These are phyloP conservation scores for Carallia pectinifolia DNA, from an alignment of 345 rosid genomes.

Conservation along the genomic window DNA sequence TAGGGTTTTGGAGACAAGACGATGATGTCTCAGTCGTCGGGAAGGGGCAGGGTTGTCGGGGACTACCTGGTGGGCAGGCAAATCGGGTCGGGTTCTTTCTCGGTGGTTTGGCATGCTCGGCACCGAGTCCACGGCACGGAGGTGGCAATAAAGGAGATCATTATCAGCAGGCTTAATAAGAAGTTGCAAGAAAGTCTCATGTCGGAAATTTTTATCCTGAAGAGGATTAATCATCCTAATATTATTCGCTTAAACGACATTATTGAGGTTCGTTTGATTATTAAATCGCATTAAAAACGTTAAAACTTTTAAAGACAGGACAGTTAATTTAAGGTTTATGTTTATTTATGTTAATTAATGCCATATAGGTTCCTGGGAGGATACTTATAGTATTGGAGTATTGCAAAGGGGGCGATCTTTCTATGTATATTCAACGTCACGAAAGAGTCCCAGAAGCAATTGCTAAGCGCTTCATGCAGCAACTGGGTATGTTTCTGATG, in stretches of 20 bases:
- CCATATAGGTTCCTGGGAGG: conserved; percentile 70
- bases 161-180: conserved; percentile 54
- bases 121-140: conserved; percentile 86
- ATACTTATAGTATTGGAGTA: conserved; percentile 83
- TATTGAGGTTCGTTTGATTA: conserved; percentile 58
- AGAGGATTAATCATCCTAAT: conserved; percentile 77
- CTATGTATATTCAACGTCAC: conserved; percentile 68
- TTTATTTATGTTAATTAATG: background rate
- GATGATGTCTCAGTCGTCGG: conserved; percentile 65
- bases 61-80: conserved; percentile 73
- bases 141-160: conserved; percentile 97
- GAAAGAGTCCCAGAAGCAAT: conserved; percentile 73
- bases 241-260: conserved; percentile 84
- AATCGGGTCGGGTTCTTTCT: conserved; percentile 98
- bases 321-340: background rate
- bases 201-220: conserved; percentile 81
- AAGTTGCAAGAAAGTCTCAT: conserved; percentile 87
- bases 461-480: conserved; percentile 93
- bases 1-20: conserved; percentile 23
- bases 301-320: too few species aligned
- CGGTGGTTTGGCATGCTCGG: conserved; percentile 90
- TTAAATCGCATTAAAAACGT: background rate
- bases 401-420: conserved; percentile 93
- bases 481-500: conserved; percentile 55
- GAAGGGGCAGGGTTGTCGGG: conserved; percentile 74